These are phyloP conservation scores for Fraxinus nigra DNA, from an alignment of 305 asterid genomes.

Conservation along the genomic window DNA sequence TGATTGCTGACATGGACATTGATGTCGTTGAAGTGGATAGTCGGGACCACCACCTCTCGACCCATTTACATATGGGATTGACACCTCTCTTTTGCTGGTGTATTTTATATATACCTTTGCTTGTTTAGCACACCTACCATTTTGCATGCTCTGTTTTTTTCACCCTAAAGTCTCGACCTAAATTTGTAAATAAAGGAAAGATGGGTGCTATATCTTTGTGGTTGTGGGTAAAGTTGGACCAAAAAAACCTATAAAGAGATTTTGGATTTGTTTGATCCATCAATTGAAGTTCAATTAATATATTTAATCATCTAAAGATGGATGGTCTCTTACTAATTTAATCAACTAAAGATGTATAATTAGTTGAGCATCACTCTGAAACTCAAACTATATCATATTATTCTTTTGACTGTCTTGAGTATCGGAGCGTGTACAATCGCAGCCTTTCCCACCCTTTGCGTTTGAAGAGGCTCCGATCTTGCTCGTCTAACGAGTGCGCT, in stretches of 20 bases:
- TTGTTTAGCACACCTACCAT: not conserved
- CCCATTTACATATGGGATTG: not conserved
- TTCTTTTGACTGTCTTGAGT: not conserved
- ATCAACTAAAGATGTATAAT: not conserved
- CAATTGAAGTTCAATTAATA: not conserved
- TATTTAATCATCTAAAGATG: not conserved
- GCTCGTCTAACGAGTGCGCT: not conserved
- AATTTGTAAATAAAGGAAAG: not conserved
- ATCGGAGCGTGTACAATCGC: not conserved
- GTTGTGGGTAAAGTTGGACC: not conserved
- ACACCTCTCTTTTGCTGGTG: not conserved
- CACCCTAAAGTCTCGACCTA: not conserved
- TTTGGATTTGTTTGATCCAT: not conserved
- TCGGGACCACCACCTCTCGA: constrained; percentile 53
- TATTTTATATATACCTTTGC: not conserved
- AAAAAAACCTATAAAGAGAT: not conserved
- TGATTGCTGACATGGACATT: constrained; percentile 47
- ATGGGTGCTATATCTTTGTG: not conserved
- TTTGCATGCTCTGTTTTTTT: not conserved
- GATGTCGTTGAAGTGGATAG: constrained; percentile 57
- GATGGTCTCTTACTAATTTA: not conserved
- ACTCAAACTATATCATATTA: not conserved
- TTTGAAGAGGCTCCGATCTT: not conserved
- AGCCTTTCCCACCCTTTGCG: not conserved
- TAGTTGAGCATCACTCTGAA: not conserved